These are phyloP conservation scores for Chaetomiaceae sp. DNA, from an alignment of 2,329 filamentous ascomycete genomes.

Conservation along the genomic window DNA sequence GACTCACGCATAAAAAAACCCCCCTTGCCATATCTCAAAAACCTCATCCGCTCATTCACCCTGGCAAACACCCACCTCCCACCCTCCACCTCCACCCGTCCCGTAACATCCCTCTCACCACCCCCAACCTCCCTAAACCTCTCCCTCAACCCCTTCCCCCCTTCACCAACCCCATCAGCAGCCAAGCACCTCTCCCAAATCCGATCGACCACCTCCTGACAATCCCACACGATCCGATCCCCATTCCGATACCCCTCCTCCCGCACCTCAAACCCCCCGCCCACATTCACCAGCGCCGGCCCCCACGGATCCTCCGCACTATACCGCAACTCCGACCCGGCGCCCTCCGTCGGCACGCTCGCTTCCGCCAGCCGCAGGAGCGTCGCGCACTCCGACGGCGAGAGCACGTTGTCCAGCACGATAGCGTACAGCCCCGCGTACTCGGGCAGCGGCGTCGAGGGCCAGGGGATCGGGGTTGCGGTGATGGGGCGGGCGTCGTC, in stretches of 20 bases:
- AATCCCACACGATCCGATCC: conserved; percentile 73
- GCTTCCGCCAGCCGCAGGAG: conserved; percentile 48
- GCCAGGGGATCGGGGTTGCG: conserved; percentile 48
- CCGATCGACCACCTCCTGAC: conserved; percentile 52
- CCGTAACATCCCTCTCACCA: conserved; percentile 17
- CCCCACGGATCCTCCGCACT: conserved; percentile 45
- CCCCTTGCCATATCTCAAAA: conserved; percentile 64
- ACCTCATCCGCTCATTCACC: conserved; percentile 68
- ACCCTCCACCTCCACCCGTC: conserved; percentile 17
- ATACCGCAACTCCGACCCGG: conserved; percentile 18
- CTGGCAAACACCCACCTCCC: conserved; percentile 40
- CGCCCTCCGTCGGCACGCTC: conserved; percentile 34
- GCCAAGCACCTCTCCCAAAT: conserved; percentile 54
- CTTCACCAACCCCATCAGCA: no score
- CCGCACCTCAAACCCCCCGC: conserved; percentile 53
- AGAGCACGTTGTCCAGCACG: conserved; percentile 58
- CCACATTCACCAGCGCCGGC: conserved; percentile 62
- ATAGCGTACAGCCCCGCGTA: conserved; percentile 52
- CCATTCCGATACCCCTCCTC: conserved; percentile 57
- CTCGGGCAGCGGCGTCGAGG: conserved; percentile 41
- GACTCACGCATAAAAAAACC: conserved; percentile 61
- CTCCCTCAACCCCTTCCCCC: conserved; percentile 37
- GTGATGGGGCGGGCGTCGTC: conserved; percentile 40
- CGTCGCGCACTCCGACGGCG: conserved; percentile 54
- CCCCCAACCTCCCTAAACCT: conserved; percentile 31